These are phyloP conservation scores for Mycena alexandri DNA, from an alignment of 768 basidiomycete species.

Conservation along the genomic window DNA sequence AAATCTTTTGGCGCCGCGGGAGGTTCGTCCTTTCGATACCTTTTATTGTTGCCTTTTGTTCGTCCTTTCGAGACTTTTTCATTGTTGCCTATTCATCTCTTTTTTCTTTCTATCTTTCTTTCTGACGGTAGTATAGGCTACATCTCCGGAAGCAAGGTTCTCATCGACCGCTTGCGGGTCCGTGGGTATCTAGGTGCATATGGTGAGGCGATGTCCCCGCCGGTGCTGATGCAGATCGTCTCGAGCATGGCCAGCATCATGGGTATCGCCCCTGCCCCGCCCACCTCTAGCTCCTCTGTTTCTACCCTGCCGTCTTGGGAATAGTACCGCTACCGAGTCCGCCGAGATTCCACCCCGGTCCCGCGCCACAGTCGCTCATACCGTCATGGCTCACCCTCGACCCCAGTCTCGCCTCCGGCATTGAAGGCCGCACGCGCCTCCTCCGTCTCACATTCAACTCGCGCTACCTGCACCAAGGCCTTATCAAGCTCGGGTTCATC, in stretches of 20 bases:
- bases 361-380: constrained; percentile 71
- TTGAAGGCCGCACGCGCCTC: constrained; percentile 86
- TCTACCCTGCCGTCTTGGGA: constrained; percentile 49
- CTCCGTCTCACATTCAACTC: constrained; percentile 95
- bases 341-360: constrained; percentile 70
- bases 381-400: constrained; percentile 88
- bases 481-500: constrained; percentile 96
- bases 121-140: constrained; percentile 65
- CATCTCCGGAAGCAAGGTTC: constrained; percentile 83
- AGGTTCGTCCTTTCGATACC: no score
- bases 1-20: constrained; percentile 95
- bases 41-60: no score
- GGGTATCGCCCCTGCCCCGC: constrained; percentile 71
- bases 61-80: no score
- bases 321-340: constrained; percentile 39
- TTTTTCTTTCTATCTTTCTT: no score
- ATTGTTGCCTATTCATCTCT: no score
- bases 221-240: constrained; percentile 91
- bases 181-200: constrained; percentile 87
- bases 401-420: constrained; percentile 78
- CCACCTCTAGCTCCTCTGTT: constrained; percentile 46
- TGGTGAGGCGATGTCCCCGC: constrained; percentile 91
- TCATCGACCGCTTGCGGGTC: constrained; percentile 87
- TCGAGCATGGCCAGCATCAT: constrained; percentile 97
- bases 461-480: constrained; percentile 88